Percentiles rank a stretch among this genome's conserved stretches.
Conservation (phyloP, 2,329 filamentous ascomycete species). For the Colletotrichum abscissum region DNA sequence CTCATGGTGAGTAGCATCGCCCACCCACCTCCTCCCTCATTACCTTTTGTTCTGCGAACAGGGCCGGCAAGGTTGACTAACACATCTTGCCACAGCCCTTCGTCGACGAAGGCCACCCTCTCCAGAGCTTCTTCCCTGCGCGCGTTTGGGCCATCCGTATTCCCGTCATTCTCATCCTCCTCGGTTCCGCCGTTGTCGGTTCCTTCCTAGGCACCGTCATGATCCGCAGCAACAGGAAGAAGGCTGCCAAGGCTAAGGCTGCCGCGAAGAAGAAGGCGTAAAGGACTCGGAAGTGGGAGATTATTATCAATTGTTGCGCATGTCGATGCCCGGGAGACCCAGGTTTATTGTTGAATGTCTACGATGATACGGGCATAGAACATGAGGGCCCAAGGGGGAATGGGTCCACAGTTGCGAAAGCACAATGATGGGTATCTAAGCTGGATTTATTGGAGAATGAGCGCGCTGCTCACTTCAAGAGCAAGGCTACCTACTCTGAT, state of each 20-base stretch:
- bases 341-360: neutral
- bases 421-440: constrained; percentile 32
- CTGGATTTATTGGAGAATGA: constrained; percentile 31
- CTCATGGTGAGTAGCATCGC: constrained; percentile 78
- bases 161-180: constrained; percentile 93
- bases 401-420: neutral
- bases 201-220: constrained; percentile 97
- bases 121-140: constrained; percentile 95
- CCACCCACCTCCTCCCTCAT: constrained; percentile 21
- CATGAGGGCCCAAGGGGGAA: neutral
- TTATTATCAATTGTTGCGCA: neutral
- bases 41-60: neutral
- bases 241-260: constrained; percentile 91
- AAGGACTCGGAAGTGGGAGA: constrained; percentile 37
- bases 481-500: constrained; percentile 19
- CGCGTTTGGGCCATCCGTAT: constrained; percentile 99
- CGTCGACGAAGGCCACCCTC: constrained; percentile 92
- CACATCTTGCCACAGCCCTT: constrained; percentile 76
- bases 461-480: constrained; percentile 12
- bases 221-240: constrained; percentile 99
- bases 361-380: neutral
- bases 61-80: constrained; percentile 24
- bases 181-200: constrained; percentile 92
- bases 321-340: neutral
- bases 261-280: constrained; percentile 87